Base-by-base conservation (phyloP, 2,329 filamentous ascomycete species). In the Monilinia laxa region DNA sequence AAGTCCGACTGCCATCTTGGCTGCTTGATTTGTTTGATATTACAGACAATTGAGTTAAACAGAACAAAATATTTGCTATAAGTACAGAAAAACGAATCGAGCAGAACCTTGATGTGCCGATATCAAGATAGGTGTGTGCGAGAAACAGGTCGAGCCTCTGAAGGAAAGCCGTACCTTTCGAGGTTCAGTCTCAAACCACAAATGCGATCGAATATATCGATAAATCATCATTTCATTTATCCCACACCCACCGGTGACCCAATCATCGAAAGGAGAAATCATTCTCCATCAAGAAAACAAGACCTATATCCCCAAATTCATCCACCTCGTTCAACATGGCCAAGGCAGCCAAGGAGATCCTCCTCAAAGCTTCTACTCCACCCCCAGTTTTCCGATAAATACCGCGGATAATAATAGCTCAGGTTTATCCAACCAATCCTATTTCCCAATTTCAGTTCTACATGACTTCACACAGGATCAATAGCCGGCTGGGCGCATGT, bases 311-410 rank as follows among this genome's bases (percentile, higher is more conserved):
- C n/a, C 7, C 25, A 60, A 23, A 51, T 51, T 47, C 56, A 12
- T 23, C 42, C 25, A 35, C 20, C 42, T 49, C 49, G 28, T 14
- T 35, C 38, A 56, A 31, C 49, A 54, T 63, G 51, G 35, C 60
- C 31, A 63, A 55, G 35, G 23, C 6, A 28, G 51, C 35, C 35
- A 55, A 55, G 23, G 11, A 63, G n/a, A 42, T n/a, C 35, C 11
- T 38, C 49, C 25, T 38, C 38, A 45, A 49, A 49, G 47, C 47
- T 42, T 58, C 55, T 62, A 5, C 52, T 10, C 60, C 52, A 40
- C 40, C 60, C 60, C 60, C 60, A 53, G 52, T 6, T 55, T 64
- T n/a, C 12, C n/a, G 12, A 64, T 23, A 56, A 16, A 25, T 23
- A 45, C 52, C 31, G 31, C 28, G 51, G 51, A 42, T 23, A 55